These are phyloP conservation scores for Gastrodia elata DNA, from an alignment of 106 monocot genomes.

Conservation along the genomic window DNA sequence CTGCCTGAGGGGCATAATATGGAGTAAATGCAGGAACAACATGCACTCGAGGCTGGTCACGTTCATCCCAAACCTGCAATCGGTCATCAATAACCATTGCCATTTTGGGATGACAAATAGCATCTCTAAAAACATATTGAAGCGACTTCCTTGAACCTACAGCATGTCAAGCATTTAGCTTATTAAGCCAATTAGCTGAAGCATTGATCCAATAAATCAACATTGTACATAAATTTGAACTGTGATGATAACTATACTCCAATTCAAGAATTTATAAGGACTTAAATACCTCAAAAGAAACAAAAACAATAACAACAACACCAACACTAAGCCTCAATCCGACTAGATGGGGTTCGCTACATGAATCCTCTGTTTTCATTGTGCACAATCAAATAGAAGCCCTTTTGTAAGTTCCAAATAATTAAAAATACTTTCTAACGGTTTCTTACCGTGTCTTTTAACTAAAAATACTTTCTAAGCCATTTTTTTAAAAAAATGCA, in stretches of 20 bases:
- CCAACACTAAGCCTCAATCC: no score
- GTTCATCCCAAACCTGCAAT: slow-evolving; percentile 81
- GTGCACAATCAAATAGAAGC: no score
- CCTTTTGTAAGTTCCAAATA: no score
- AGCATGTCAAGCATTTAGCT: neutral
- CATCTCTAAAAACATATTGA: slow-evolving; percentile 69
- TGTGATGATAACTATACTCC: neutral
- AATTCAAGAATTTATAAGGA: neutral
- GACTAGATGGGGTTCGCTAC: no score
- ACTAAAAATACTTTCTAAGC: no score
- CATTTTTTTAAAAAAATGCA: no score
- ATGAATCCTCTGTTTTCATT: no score
- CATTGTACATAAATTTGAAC: neutral
- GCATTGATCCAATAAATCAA: neutral
- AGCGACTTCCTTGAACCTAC: slow-evolving; percentile 73
- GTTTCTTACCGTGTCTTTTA: no score
- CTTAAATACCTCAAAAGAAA: neutral
- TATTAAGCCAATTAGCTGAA: neutral
- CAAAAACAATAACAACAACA: no score
- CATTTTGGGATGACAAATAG: slow-evolving; percentile 81
- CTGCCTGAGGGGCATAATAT: slow-evolving; percentile 96
- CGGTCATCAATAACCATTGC: slow-evolving; percentile 98
- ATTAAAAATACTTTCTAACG: no score
- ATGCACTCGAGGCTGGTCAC: slow-evolving; percentile 88
- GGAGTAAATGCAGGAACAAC: slow-evolving; percentile 90